Percentiles rank a stretch among this genome's conserved stretches.
These are phyloP conservation scores for Clathrospora elynae DNA, from an alignment of 2,329 filamentous ascomycete genomes.

Conservation along the genomic window DNA sequence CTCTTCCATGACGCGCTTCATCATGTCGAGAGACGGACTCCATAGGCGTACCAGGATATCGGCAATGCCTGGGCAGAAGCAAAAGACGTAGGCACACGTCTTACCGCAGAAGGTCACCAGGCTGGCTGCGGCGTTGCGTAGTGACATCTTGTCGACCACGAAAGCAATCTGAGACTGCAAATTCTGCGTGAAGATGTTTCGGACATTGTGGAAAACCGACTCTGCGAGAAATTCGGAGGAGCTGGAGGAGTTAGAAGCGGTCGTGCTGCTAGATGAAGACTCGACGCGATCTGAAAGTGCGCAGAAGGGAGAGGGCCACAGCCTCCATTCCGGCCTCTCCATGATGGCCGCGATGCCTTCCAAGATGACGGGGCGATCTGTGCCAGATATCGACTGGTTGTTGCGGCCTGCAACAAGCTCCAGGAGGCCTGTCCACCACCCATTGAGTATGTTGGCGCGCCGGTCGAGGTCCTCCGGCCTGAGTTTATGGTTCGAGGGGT, in stretches of 20 bases:
- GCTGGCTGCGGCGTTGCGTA: constrained; percentile 70
- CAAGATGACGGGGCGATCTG: constrained; percentile 80
- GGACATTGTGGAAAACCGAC: constrained; percentile 85
- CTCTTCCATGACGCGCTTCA: constrained; percentile 74
- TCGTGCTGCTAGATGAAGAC: constrained; percentile 53
- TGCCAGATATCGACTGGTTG: constrained; percentile 77
- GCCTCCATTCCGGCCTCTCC: constrained; percentile 86
- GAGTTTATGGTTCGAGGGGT: constrained; percentile 69
- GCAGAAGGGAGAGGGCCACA: constrained; percentile 70
- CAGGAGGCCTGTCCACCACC: constrained; percentile 85
- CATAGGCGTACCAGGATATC: constrained; percentile 83
- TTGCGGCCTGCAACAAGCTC: constrained; percentile 79
- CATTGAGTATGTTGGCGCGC: constrained; percentile 78
- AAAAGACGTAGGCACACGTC: constrained; percentile 89
- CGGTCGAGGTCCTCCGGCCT: constrained; percentile 82
- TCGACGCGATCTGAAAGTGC: constrained; percentile 63
- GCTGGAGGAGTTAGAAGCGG: constrained; percentile 64
- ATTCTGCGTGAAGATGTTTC: constrained; percentile 84
- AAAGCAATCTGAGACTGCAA: constrained; percentile 81
- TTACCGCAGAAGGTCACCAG: constrained; percentile 84
- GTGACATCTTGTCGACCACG: constrained; percentile 86
- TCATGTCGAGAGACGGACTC: constrained; percentile 69
- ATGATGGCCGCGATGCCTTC: constrained; percentile 82
- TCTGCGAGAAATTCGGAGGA: constrained; percentile 71
- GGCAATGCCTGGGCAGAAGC: constrained; percentile 85